Evolutionary conservation across 2,329 filamentous ascomycete species (phyloP).

Genomic region (Ascomycota sp.): DNA sequence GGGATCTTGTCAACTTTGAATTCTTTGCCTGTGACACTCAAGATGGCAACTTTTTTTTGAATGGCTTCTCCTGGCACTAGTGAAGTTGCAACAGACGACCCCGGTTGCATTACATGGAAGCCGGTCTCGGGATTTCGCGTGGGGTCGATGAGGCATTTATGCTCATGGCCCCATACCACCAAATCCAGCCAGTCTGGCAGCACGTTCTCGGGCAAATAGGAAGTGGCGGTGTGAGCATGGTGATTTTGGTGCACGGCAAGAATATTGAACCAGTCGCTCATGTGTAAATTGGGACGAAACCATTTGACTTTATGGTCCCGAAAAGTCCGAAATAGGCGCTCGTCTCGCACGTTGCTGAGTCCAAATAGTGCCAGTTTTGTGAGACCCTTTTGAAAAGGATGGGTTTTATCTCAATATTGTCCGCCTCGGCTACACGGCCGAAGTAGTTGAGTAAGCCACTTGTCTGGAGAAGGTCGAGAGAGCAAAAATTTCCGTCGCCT

Average conservation of each 20-base stretch:
- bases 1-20: constrained; percentile 66
- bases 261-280: constrained; percentile 84
- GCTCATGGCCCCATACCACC: constrained; percentile 92
- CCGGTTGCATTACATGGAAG: constrained; percentile 93
- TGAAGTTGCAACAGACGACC: constrained; percentile 88
- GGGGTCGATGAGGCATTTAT: constrained; percentile 85
- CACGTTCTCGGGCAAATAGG: constrained; percentile 87
- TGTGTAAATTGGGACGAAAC: constrained; percentile 63
- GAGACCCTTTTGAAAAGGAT: constrained; percentile 81
- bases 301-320: constrained; percentile 86
- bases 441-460: constrained; percentile 92
- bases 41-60: constrained; percentile 71
- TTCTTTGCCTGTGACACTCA: constrained; percentile 65
- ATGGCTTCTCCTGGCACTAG: constrained; percentile 77
- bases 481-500: constrained; percentile 83
- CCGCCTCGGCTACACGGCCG: constrained; percentile 73
- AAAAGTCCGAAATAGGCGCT: constrained; percentile 85
- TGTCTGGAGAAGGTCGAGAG: constrained; percentile 76
- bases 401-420: constrained; percentile 84
- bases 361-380: constrained; percentile 90
- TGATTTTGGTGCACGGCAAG: constrained; percentile 95
- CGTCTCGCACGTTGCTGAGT: constrained; percentile 87
- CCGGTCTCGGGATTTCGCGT: constrained; percentile 64
- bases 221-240: constrained; percentile 72
- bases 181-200: constrained; percentile 81